A percentile compares a stretch with the other conserved stretches of the same genome.
Conservation (phyloP, 2,329 filamentous ascomycete genomes). For the Neonectria hederae region DNA sequence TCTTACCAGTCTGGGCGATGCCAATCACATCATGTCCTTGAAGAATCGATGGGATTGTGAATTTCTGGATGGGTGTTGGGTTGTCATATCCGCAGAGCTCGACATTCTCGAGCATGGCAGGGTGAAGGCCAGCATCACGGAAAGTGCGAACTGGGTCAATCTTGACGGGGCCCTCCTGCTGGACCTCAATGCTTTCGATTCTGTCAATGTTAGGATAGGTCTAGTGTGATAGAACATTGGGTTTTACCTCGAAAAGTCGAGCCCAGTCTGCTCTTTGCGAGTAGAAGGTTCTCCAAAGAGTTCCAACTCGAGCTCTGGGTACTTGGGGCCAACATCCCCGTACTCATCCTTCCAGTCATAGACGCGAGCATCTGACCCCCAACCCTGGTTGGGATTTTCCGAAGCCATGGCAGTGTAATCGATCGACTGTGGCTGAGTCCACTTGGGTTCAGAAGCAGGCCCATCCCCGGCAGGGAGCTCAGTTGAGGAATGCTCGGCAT, state of each 20-base stretch:
- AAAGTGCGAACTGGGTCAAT: conserved; percentile 68
- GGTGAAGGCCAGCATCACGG: conserved; percentile 83
- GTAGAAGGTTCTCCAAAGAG: conserved; percentile 74
- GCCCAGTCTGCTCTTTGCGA: conserved; percentile 60
- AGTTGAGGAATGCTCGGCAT: neutral
- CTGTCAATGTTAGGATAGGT: conserved; percentile 51
- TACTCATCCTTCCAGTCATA: conserved; percentile 89
- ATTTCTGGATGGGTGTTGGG: conserved; percentile 90
- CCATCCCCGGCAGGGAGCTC: conserved; percentile 3
- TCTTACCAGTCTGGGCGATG: conserved; percentile 89
- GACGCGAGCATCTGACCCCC: conserved; percentile 66
- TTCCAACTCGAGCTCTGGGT: conserved; percentile 74
- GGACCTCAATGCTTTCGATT: conserved; percentile 63
- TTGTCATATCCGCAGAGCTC: conserved; percentile 72
- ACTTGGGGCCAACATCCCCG: conserved; percentile 82
- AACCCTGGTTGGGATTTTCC: conserved; percentile 43
- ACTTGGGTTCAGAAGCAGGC: conserved; percentile 55
- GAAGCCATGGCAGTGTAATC: conserved; percentile 55
- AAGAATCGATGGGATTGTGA: conserved; percentile 81
- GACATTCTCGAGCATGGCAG: conserved; percentile 82
- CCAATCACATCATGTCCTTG: conserved; percentile 84
- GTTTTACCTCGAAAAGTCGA: conserved; percentile 71
- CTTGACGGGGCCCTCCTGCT: conserved; percentile 64
- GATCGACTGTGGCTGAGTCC: conserved; percentile 57
- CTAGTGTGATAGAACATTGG: neutral